Percentiles rank a stretch among this genome's conserved stretches.
Evolutionary conservation across 192 early-diverging fungal species (phyloP).

Genomic region (Coemansia sp.): DNA sequence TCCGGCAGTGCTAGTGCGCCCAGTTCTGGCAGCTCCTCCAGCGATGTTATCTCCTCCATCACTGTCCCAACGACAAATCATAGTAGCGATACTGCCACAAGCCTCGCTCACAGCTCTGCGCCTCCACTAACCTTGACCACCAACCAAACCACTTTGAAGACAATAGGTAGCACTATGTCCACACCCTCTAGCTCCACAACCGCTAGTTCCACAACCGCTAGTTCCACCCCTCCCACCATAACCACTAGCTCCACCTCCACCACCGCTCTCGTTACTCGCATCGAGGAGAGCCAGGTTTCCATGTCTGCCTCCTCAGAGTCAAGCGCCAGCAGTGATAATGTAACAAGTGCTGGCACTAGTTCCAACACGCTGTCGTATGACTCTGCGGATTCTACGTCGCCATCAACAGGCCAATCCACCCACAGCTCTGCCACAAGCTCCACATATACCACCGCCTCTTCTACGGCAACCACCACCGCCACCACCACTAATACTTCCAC

Average conservation of each 20-base stretch:
- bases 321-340: background rate
- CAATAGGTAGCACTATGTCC: background rate
- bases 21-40: background rate
- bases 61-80: background rate
- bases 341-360: slow-evolving; percentile 8
- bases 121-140: background rate
- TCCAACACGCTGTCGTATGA: slow-evolving; percentile 1
- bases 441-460: background rate
- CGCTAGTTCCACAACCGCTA: background rate
- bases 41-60: background rate
- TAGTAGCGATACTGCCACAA: background rate
- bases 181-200: background rate
- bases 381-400: background rate
- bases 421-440: background rate
- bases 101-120: background rate
- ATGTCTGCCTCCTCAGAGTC: background rate
- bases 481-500: background rate
- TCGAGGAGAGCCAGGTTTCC: background rate
- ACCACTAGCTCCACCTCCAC: background rate
- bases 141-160: background rate
- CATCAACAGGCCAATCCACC: background rate
- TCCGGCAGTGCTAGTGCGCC: background rate
- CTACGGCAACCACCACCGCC: background rate
- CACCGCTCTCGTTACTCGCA: background rate
- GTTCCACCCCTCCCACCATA: background rate